These are phyloP conservation scores for Mitragyna speciosa DNA, from an alignment of 257 asterid species.

Conservation along the genomic window DNA sequence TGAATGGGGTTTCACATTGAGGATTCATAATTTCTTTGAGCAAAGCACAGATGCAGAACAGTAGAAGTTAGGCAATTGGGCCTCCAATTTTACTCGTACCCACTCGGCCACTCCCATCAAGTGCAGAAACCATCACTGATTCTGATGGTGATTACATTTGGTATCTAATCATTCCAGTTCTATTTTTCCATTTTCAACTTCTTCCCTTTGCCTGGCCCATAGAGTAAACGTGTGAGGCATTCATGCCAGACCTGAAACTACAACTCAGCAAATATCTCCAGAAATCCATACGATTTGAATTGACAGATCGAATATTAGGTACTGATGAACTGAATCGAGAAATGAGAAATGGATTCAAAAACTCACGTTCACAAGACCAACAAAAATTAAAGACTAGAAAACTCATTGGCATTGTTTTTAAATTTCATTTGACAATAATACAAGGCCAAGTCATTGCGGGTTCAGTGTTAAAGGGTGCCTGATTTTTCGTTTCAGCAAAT, in stretches of 20 bases:
- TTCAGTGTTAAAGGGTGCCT: no score
- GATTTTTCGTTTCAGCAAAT: no score
- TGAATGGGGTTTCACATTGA: background rate
- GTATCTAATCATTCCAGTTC: background rate
- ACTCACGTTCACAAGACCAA: background rate
- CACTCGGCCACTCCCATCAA: background rate
- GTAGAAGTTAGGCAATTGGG: slow-evolving; percentile 1
- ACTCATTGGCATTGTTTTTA: no score
- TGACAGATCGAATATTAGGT: background rate
- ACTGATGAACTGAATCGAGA: background rate
- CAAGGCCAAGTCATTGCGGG: no score
- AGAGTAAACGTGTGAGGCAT: background rate
- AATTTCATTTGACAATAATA: no score
- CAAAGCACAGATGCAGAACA: slow-evolving; percentile 8
- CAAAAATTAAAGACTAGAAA: background rate
- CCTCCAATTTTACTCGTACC: background rate
- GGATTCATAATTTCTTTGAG: slow-evolving; percentile 6
- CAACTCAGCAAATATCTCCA: background rate
- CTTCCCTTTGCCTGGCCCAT: background rate
- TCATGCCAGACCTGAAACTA: background rate
- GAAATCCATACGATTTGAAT: background rate
- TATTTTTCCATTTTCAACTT: background rate
- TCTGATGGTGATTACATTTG: background rate
- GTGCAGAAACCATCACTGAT: background rate
- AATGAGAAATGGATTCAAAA: background rate